phyloP scores from a whole-genome alignment of 208 protist species.

The Trypanosoma rangeli region DNA sequence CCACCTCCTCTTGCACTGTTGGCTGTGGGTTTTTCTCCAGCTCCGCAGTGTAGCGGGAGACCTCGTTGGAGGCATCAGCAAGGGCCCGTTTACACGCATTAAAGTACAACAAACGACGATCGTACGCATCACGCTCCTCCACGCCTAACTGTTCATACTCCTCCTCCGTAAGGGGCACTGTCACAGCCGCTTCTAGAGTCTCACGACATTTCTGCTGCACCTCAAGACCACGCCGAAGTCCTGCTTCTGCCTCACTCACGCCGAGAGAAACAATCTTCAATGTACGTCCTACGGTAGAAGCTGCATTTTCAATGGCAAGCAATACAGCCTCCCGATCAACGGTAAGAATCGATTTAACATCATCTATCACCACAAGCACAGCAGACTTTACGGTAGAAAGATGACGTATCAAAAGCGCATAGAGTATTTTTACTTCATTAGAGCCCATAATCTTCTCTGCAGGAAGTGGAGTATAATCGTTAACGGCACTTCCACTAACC shows the following conservation, averaged over 20 bases:
- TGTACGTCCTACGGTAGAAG: conserved; percentile 28
- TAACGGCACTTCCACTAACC: not conserved
- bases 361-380: conserved; percentile 67
- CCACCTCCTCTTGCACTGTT: conserved; percentile 33
- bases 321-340: conserved; percentile 50
- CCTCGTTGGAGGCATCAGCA: conserved; percentile 31
- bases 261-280: conserved; percentile 64
- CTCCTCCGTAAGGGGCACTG: conserved; percentile 61
- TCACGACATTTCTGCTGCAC: conserved; percentile 38
- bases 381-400: not conserved
- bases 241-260: conserved; percentile 60
- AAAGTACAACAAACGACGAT: conserved; percentile 69
- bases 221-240: conserved; percentile 44
- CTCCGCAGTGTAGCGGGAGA: conserved; percentile 31
- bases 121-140: conserved; percentile 65
- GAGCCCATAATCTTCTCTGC: conserved; percentile 3
- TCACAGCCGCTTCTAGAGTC: conserved; percentile 34
- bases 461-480: too few relatives aligned
- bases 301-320: conserved; percentile 43
- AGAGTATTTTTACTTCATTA: conserved; percentile 23
- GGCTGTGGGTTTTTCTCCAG: conserved; percentile 16
- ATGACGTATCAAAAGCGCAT: conserved; percentile 25
- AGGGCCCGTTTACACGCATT: conserved; percentile 78
- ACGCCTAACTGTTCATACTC: conserved; percentile 62
- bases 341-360: conserved; percentile 55